Percentiles rank a stretch among this genome's conserved stretches.
These are phyloP conservation scores for Coprinellus micaceus DNA, from an alignment of 768 basidiomycete species.

Conservation along the genomic window DNA sequence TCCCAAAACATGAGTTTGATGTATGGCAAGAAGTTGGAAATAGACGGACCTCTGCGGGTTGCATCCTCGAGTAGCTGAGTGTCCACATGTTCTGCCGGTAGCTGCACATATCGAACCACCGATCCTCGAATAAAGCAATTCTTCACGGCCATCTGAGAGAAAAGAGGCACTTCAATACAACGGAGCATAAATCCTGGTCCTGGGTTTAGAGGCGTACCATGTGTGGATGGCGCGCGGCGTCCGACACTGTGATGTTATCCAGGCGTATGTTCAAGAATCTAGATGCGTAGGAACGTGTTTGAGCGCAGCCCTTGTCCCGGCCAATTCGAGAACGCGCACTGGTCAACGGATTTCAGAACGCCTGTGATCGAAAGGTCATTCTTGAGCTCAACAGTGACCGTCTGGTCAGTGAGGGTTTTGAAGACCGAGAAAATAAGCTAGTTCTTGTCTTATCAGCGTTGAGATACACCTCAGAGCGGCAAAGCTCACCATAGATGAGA, in stretches of 20 bases:
- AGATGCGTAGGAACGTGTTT: slow-evolving; percentile 2
- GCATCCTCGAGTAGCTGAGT: slow-evolving; percentile 95
- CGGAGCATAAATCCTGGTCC: neutral
- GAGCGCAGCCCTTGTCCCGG: slow-evolving; percentile 2
- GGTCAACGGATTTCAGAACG: slow-evolving; percentile 94
- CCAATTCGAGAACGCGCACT: slow-evolving; percentile 50
- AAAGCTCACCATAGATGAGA: neutral
- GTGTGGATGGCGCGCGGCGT: slow-evolving; percentile 92
- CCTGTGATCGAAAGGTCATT: slow-evolving; percentile 98
- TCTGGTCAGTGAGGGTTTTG: slow-evolving; percentile 97
- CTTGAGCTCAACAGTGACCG: slow-evolving; percentile 96
- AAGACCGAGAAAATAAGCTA: slow-evolving; percentile 97
- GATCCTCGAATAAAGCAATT: slow-evolving; percentile 99
- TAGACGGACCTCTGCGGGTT: slow-evolving; percentile 77
- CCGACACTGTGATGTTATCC: slow-evolving; percentile 88
- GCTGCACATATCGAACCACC: slow-evolving; percentile 95
- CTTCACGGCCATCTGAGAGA: slow-evolving; percentile 88
- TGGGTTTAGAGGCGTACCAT: slow-evolving; percentile 60
- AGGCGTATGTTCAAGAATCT: slow-evolving; percentile 96
- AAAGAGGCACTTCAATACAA: neutral
- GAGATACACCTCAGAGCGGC: neutral
- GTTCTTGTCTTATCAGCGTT: slow-evolving; percentile 4
- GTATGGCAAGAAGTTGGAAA: neutral
- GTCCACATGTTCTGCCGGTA: slow-evolving; percentile 90
- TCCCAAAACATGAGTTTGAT: slow-evolving; percentile 11